Evolutionary conservation across 768 basidiomycete species (phyloP).

Genomic region (Xerocomus spinulosus): DNA sequence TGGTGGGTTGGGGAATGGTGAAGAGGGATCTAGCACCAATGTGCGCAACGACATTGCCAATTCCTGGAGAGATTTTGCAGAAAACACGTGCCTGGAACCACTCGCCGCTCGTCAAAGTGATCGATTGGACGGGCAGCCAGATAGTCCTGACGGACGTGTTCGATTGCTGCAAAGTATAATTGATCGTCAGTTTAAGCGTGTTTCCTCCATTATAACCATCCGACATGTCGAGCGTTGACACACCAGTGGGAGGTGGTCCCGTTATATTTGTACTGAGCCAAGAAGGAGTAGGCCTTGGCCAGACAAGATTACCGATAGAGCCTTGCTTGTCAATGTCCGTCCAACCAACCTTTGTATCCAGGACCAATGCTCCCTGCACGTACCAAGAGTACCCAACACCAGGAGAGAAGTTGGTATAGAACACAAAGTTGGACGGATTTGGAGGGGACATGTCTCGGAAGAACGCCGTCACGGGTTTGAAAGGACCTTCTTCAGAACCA

Average conservation of each 20-base stretch:
- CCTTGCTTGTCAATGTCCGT: constrained; percentile 73
- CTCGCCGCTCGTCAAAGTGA: constrained; percentile 41
- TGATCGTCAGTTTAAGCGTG: constrained; percentile 40
- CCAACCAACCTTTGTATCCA: constrained; percentile 52
- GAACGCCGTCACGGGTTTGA: constrained; percentile 51
- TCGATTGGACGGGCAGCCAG: constrained; percentile 66
- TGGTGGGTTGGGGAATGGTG: too few relatives aligned
- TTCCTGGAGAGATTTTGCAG: constrained; percentile 46
- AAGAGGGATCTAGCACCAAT: too few relatives aligned
- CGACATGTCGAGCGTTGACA: constrained; percentile 46
- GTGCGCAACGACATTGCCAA: too few relatives aligned
- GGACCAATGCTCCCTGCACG: constrained; percentile 53
- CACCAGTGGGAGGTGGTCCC: constrained; percentile 37
- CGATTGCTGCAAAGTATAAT: constrained; percentile 36
- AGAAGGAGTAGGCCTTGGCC: constrained; percentile 53
- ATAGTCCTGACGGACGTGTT: constrained; percentile 48
- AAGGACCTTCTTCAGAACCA: constrained; percentile 47
- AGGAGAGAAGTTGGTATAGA: constrained; percentile 66
- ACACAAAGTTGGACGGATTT: constrained; percentile 47
- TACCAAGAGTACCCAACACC: constrained; percentile 70
- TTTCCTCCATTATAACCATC: constrained; percentile 76
- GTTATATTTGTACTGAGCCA: constrained; percentile 45
- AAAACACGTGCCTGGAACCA: constrained; percentile 49
- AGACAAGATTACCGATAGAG: constrained; percentile 61
- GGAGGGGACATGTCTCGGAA: constrained; percentile 48